Evolutionary conservation across 768 basidiomycete genomes (phyloP), one percentile per base, ranked within the genome.

Genomic region (Tricholoma terreum): DNA sequence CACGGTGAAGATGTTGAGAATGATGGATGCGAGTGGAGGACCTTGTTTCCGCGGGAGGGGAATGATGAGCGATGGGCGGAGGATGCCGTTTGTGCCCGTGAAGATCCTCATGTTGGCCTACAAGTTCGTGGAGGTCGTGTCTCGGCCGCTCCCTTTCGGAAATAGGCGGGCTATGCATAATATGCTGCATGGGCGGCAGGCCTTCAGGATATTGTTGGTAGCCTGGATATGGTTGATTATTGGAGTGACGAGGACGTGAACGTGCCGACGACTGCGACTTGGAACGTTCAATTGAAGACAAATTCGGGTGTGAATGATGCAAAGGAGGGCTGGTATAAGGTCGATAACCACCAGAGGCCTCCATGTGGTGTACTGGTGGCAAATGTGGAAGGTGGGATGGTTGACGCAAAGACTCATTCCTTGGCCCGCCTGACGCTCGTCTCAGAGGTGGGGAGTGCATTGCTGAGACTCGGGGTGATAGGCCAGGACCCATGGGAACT

Each of bases 1-100:
- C 85, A 38, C 86, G 85, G 6, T 85, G 86, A 63, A 85, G 65
- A 54, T 85, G 84, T 69, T 87, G 87, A 70, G 89, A 87, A 58
- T 77, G 77, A 67, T 89, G 89, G 48, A 78, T 69, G 63, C 80
- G 79, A 58, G 71, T 59, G 54, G 74, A 67, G 58, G 73, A 69
- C 30, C 77, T 73, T 12, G 69, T 56, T 50, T 75, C 68, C 4
- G 73, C 68, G 15, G 76, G 74, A 17, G 78, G 76, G 11, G 76
- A 74, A 45, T 68, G 61, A 53, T 73, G 74, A 55, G 69, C 52
- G 58, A 64, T 60, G 43, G 73, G 76, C 42, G 66, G 61, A 51
- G 67, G 65, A 53, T 70, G 69, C 55, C 65, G 65, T 22, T 65
- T 59, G 54, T 67, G 68, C 50, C 57, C 64, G 65, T 76, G 76